Percentiles rank a stretch among this genome's conserved stretches.
Conservation (phyloP, 495 filamentous ascomycete genomes). For the Trichocladium uniseriatum region DNA sequence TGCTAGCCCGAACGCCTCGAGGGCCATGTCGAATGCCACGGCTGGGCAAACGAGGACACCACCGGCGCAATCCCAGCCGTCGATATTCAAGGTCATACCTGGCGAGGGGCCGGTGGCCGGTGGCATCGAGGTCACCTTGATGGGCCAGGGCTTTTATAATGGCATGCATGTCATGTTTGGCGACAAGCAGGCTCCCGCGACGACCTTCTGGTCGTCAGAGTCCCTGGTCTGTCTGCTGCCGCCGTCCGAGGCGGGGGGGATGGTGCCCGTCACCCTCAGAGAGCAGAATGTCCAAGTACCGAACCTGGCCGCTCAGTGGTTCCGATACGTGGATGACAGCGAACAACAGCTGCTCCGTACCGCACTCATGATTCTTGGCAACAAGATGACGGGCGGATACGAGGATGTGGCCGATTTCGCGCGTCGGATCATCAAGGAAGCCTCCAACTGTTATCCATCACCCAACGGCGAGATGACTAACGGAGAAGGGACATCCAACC, state of each 20-base stretch:
- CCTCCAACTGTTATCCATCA: slow-evolving; percentile 14
- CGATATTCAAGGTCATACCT: slow-evolving; percentile 59
- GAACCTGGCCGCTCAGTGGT: slow-evolving; percentile 42
- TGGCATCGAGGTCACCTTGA: slow-evolving; percentile 74
- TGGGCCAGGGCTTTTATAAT: slow-evolving; percentile 69
- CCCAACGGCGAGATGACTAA: slow-evolving; percentile 11
- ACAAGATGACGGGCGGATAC: slow-evolving; percentile 46
- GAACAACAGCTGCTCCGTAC: slow-evolving; percentile 61
- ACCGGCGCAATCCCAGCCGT: neutral
- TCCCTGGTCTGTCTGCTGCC: slow-evolving; percentile 80
- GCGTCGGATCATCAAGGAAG: slow-evolving; percentile 39
- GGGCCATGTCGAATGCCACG: slow-evolving; percentile 31
- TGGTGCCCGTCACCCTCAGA: slow-evolving; percentile 67
- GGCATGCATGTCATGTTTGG: slow-evolving; percentile 85
- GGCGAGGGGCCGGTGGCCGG: slow-evolving; percentile 70
- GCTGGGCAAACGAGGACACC: neutral
- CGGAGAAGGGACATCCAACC: slow-evolving; percentile 5
- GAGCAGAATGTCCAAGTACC: slow-evolving; percentile 31
- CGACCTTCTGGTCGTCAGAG: slow-evolving; percentile 72
- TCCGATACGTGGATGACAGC: slow-evolving; percentile 71
- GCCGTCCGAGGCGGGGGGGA: slow-evolving; percentile 56
- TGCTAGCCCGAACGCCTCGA: slow-evolving; percentile 38
- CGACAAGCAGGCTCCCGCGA: slow-evolving; percentile 63
- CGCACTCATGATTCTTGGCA: slow-evolving; percentile 47
- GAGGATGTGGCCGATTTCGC: slow-evolving; percentile 45